A percentile compares a stretch with the other conserved stretches of the same genome.
phyloP scores from a whole-genome alignment of 345 rosid genomes.

The Theobroma cacao region DNA sequence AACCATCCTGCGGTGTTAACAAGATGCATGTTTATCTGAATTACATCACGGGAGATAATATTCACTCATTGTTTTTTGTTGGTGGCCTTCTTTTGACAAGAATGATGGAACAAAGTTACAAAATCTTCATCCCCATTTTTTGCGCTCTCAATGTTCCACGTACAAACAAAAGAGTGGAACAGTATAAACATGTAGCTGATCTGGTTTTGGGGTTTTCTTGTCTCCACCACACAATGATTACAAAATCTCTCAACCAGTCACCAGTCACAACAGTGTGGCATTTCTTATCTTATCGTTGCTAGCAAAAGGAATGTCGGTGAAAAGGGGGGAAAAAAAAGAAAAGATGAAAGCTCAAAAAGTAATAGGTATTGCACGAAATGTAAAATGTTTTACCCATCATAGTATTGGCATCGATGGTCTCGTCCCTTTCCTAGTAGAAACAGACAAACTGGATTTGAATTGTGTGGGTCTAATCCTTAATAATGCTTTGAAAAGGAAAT shows the following conservation, averaged over 20 bases:
- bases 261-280: background rate
- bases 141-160: background rate
- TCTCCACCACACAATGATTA: conserved; percentile 12
- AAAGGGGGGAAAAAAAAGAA: background rate
- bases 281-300: conserved; percentile 21
- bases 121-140: background rate
- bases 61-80: too few species aligned
- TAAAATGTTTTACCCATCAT: background rate
- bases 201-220: conserved; percentile 3
- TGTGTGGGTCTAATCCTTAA: background rate
- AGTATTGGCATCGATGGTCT: background rate
- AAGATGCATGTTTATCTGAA: too few species aligned
- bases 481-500: background rate
- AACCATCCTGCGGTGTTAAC: background rate
- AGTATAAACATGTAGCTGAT: background rate
- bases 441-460: conserved; percentile 1
- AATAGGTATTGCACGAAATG: background rate
- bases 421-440: background rate
- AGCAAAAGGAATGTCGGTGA: conserved; percentile 20
- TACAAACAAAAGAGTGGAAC: background rate
- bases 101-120: background rate
- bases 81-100: too few species aligned
- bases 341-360: background rate
- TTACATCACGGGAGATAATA: too few species aligned
- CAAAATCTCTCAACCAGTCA: conserved; percentile 12